These are phyloP conservation scores for Aspergillus affinis DNA, from an alignment of 495 filamentous ascomycete genomes.

Conservation along the genomic window DNA sequence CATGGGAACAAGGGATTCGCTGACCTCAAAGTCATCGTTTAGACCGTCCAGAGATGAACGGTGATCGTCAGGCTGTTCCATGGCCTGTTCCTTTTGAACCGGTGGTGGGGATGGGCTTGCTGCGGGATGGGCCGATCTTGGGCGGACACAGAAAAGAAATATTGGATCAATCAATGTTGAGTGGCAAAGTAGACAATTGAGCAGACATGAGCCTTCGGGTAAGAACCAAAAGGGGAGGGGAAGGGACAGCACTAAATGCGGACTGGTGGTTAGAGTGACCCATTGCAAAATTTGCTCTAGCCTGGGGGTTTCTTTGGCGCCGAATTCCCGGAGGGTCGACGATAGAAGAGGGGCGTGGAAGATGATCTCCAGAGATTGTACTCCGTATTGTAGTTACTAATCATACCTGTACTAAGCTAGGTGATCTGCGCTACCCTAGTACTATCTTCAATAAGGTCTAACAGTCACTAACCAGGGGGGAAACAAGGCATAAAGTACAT, in stretches of 20 bases:
- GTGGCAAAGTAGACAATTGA: background rate
- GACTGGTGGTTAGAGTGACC: background rate
- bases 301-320: no score
- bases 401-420: no score
- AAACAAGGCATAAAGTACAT: no score
- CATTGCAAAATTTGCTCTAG: background rate
- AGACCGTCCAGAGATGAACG: background rate
- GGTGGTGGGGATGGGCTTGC: background rate
- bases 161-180: background rate
- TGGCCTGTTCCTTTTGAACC: no score
- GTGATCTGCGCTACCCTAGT: no score
- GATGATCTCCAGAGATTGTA: no score
- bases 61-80: background rate
- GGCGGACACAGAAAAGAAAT: no score
- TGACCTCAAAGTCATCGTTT: conserved; percentile 40
- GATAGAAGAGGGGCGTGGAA: no score
- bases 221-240: background rate
- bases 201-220: background rate
- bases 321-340: no score
- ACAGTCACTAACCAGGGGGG: no score
- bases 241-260: background rate
- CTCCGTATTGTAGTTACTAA: no score
- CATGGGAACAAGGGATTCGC: conserved; percentile 66
- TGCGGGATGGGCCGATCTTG: background rate
- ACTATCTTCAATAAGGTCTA: no score